Conservation (phyloP, 768 basidiomycete species). For the Polyporus arcularius region DNA sequence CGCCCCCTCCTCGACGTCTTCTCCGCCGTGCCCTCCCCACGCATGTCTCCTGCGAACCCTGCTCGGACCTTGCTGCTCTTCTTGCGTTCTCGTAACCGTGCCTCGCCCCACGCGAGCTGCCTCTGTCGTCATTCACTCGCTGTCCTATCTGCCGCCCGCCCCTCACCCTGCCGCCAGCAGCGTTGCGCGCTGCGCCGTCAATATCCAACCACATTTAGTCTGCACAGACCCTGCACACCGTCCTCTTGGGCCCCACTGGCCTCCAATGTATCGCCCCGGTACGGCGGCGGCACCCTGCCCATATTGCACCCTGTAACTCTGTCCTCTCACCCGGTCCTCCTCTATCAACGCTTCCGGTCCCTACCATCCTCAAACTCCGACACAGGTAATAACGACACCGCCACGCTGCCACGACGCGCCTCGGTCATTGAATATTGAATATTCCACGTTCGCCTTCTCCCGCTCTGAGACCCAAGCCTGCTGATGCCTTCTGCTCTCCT, state of each 20-base stretch:
- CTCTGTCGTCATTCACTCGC: slow-evolving; percentile 1
- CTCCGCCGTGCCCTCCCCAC: slow-evolving; percentile 3
- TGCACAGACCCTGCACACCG: background rate
- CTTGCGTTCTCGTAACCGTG: slow-evolving; percentile 4
- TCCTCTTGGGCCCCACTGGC: background rate
- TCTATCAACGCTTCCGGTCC: background rate
- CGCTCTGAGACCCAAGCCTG: background rate
- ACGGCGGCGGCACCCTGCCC: background rate
- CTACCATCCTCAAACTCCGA: background rate
- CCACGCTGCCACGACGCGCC: background rate
- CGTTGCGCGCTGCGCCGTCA: background rate
- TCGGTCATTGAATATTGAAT: background rate
- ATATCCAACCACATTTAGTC: background rate
- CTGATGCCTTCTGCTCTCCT: background rate
- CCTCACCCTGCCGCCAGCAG: background rate
- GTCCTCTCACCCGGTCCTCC: background rate
- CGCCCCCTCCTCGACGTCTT: background rate
- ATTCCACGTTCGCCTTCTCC: background rate
- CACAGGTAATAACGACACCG: background rate
- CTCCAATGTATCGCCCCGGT: background rate
- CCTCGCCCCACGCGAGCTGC: slow-evolving; percentile 5
- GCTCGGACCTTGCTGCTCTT: background rate
- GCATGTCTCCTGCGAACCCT: slow-evolving; percentile 4
- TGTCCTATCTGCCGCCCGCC: background rate
- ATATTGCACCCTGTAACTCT: slow-evolving; percentile 3